Conservation (phyloP, 805 yeast species). For the Yamadazyma scolyti region DNA sequence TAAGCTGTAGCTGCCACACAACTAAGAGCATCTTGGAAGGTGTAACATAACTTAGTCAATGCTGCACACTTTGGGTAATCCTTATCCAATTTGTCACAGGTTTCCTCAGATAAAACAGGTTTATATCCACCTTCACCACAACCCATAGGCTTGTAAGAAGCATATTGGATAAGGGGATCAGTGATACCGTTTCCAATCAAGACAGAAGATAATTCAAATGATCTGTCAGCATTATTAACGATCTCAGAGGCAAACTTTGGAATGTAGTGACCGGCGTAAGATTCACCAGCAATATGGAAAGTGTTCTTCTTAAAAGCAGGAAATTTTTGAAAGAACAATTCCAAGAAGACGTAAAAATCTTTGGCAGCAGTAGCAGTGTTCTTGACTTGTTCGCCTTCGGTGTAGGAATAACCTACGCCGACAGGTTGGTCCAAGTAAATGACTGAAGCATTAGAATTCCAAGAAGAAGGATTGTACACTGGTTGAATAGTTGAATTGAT, state of each 20-base stretch:
- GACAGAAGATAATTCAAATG: constrained; percentile 35
- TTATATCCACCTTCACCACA: constrained; percentile 43
- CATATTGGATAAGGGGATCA: constrained; percentile 39
- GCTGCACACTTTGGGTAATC: constrained; percentile 32
- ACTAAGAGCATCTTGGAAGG: constrained; percentile 26
- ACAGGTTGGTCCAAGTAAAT: constrained; percentile 94
- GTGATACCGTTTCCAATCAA: constrained; percentile 45
- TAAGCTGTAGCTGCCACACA: constrained; percentile 38
- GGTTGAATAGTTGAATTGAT: constrained; percentile 66
- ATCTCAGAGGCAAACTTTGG: constrained; percentile 87
- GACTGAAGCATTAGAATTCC: constrained; percentile 90
- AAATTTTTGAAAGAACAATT: constrained; percentile 77
- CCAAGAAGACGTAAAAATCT: constrained; percentile 83
- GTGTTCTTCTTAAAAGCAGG: constrained; percentile 58
- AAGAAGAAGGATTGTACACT: constrained; percentile 75
- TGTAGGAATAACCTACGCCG: constrained; percentile 86
- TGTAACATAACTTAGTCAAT: constrained; percentile 29
- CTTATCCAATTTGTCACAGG: constrained; percentile 31
- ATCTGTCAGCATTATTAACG: constrained; percentile 56
- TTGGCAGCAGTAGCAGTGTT: constrained; percentile 79
- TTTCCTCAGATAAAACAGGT: constrained; percentile 29
- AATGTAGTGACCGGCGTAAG: constrained; percentile 91
- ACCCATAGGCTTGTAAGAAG: constrained; percentile 41
- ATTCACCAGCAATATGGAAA: constrained; percentile 91
- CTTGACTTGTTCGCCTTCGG: constrained; percentile 55